phyloP scores from a whole-genome alignment of 192 early-diverging fungal species.

The Mortierella alpina region DNA sequence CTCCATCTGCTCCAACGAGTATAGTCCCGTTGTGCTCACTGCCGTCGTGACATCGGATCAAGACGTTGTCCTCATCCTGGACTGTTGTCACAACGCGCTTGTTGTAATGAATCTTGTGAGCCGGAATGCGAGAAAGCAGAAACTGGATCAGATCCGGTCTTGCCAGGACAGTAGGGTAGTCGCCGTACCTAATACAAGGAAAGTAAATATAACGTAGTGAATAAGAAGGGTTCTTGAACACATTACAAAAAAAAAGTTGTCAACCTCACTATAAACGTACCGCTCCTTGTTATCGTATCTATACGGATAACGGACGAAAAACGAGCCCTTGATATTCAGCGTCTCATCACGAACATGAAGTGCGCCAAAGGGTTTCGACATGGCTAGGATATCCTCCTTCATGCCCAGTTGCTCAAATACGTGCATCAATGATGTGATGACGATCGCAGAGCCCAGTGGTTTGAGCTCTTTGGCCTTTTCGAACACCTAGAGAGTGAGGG shows the following conservation, averaged over 20 bases:
- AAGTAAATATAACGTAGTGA: background rate
- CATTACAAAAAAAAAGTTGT: background rate
- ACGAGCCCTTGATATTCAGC: background rate
- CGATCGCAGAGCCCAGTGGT: constrained; percentile 19
- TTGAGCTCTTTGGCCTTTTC: constrained; percentile 14
- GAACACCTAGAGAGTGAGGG: background rate
- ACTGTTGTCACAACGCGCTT: constrained; percentile 24
- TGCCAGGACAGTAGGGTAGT: constrained; percentile 7
- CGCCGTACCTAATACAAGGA: constrained; percentile 24
- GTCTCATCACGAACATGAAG: constrained; percentile 9
- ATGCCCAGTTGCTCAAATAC: constrained; percentile 27
- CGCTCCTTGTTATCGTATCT: background rate
- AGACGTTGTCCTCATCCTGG: constrained; percentile 21
- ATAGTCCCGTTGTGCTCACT: constrained; percentile 13
- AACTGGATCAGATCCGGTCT: constrained; percentile 12
- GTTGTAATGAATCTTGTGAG: constrained; percentile 18
- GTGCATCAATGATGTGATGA: background rate
- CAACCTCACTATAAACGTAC: background rate
- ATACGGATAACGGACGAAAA: background rate
- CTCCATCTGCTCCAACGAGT: constrained; percentile 47
- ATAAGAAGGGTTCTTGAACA: background rate
- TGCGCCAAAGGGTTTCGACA: constrained; percentile 23
- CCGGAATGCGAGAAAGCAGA: constrained; percentile 15
- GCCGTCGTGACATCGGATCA: constrained; percentile 31
- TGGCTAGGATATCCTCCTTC: background rate